These are phyloP conservation scores for Arctostaphylos glauca DNA, from an alignment of 148 eudicot genomes.

Conservation along the genomic window DNA sequence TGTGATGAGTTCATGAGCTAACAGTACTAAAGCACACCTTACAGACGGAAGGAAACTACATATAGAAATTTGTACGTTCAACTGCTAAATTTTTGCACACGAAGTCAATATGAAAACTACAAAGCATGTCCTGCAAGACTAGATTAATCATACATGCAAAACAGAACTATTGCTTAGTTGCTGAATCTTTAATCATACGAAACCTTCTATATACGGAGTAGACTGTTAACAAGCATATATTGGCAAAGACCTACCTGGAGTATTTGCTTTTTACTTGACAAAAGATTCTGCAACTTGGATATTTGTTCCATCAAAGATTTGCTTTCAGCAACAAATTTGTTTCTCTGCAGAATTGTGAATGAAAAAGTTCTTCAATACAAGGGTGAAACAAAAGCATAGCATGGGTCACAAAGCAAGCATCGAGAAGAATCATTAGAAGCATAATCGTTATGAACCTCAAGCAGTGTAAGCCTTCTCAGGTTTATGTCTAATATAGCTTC, in stretches of 20 bases:
- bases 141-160: neutral
- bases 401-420: neutral
- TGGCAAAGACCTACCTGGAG: constrained; percentile 57
- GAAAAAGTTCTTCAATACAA: constrained; percentile 3
- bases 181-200: neutral
- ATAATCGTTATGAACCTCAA: constrained; percentile 55
- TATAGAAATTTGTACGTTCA: neutral
- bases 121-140: neutral
- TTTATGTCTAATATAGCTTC: constrained; percentile 92
- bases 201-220: neutral
- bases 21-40: neutral
- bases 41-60: neutral
- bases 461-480: constrained; percentile 77
- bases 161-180: neutral
- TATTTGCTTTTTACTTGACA: constrained; percentile 76
- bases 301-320: constrained; percentile 71
- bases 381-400: constrained; percentile 1
- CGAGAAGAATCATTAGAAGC: neutral
- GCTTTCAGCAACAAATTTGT: constrained; percentile 73
- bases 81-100: neutral
- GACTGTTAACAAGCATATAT: neutral
- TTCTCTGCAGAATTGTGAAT: constrained; percentile 49
- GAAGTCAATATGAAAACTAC: neutral
- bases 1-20: neutral
- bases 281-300: constrained; percentile 66